Base-by-base conservation (phyloP, 2,329 filamentous ascomycete species). In the Bipolaris bicolor region DNA sequence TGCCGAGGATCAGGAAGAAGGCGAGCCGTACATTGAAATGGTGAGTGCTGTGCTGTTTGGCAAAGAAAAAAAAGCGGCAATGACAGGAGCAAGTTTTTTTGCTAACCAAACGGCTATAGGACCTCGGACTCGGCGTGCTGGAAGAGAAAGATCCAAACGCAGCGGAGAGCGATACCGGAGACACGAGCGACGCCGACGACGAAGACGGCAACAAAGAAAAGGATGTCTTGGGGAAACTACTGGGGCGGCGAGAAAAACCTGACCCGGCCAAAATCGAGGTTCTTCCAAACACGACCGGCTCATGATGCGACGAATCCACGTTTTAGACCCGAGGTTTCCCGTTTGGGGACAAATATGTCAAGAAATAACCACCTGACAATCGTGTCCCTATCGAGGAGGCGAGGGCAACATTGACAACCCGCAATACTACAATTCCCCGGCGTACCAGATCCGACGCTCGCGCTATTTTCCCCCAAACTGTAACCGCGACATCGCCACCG, bases 51-150 rank as follows among this genome's bases (percentile, higher is more conserved):
- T 31, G 29, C 29, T 31, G 29, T 13, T 31, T 31, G 29, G 10
- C 10, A 31, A 31, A 13, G n/a, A n/a, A 31, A 31, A 31, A 31
- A 11, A 26, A 6, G 11, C 9, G 1, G 5, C 3, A 7, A 24
- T 24, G 15, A 3, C 15, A 18, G 20, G 11, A 2, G 16, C 7
- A 31, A 16, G 37, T 7, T 29, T 29, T 29, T 26, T 20, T 52
- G 22, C 54, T 69, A 36, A 68, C 18, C 29, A 31, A 31, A 13
- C 6, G 7, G 41, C 47, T 31, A 22, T 29, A 74, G 68, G 63
- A 80, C 60, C 77, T 81, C n/a, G 79, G 79, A 20, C 71, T 81
- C 34, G 79, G 79, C n/a, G 79, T 81, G 13, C 68, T 81, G 3
- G 76, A 81, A 65, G 72, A 77, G 55, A 69, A 76, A 56, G 70